Percentiles rank a stretch among this genome's conserved stretches.
Evolutionary conservation across 2,329 filamentous ascomycete species (phyloP).

Genomic region (Calonectria ilicicola): DNA sequence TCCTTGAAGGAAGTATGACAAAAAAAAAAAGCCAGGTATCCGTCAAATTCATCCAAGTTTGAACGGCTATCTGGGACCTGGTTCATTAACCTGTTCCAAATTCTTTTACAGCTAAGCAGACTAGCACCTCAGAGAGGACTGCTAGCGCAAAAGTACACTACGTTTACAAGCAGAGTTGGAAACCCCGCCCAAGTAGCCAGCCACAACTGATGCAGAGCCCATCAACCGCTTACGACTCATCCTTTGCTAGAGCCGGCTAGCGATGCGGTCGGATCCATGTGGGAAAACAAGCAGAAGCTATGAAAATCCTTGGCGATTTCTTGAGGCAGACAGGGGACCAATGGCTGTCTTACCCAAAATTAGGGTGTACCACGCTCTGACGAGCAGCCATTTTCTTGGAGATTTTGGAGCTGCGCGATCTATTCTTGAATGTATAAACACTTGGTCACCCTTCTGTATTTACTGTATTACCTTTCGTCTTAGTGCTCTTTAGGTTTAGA

Average conservation of each 20-base stretch:
- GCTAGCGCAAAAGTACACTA: neutral
- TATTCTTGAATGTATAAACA: constrained; percentile 31
- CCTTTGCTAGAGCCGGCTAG: neutral
- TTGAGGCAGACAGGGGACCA: neutral
- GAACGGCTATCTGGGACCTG: neutral
- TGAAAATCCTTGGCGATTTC: neutral
- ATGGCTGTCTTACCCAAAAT: neutral
- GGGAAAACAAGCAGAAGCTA: neutral
- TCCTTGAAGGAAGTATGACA: neutral
- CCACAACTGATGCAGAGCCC: neutral
- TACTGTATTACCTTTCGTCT: constrained; percentile 14
- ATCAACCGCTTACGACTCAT: neutral
- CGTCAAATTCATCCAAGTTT: neutral
- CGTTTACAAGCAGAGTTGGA: neutral
- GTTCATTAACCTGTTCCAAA: neutral
- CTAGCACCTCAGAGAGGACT: neutral
- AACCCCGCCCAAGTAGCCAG: neutral
- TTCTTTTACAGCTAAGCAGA: neutral
- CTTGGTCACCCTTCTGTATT: constrained; percentile 28
- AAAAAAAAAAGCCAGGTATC: neutral
- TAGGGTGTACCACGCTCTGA: neutral
- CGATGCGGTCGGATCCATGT: neutral
- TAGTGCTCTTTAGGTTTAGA: constrained; percentile 18
- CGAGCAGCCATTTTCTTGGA: constrained; percentile 2
- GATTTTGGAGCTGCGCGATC: neutral